Evolutionary conservation across 495 filamentous ascomycete species (phyloP).

Genomic region (Aspergillus sclerotioniger): DNA sequence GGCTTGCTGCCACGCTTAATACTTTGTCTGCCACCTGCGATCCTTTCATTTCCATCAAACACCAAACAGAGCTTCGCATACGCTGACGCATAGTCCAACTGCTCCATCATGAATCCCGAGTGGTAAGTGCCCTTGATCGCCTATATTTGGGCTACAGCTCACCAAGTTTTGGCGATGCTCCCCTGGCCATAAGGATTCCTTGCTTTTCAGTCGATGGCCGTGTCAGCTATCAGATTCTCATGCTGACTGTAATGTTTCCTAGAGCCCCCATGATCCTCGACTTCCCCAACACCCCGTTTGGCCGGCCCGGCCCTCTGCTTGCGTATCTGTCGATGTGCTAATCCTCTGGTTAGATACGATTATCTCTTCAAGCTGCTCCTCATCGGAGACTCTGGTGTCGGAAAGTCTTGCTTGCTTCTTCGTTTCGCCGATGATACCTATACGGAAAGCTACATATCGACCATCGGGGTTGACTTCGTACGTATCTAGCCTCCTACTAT

Average conservation of each 20-base stretch:
- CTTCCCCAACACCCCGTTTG: not conserved
- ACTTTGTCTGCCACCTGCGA: constrained; percentile 8
- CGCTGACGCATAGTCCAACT: constrained; percentile 3
- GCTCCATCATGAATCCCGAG: constrained; percentile 85
- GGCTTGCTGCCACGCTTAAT: constrained; percentile 4
- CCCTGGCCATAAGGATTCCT: constrained; percentile 1
- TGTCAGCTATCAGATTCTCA: not conserved
- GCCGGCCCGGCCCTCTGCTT: not conserved
- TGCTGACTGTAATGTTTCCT: not conserved
- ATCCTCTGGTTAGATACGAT: constrained; percentile 76
- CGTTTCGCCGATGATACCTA: constrained; percentile 99
- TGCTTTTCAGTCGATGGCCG: not conserved
- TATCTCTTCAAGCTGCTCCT: constrained; percentile 99
- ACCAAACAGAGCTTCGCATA: not conserved
- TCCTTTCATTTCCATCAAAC: not conserved
- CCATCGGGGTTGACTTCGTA: constrained; percentile 99
- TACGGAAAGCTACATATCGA: constrained; percentile 99
- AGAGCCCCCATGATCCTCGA: not conserved
- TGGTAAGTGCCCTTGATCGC: constrained; percentile 61
- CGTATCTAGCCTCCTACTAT: constrained; percentile 31
- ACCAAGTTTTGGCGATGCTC: constrained; percentile 3
- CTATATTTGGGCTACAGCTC: constrained; percentile 8
- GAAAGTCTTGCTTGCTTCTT: constrained; percentile 97
- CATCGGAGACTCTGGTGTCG: constrained; percentile 99
- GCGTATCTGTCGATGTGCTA: constrained; percentile 22